Evolutionary conservation across 805 yeast species (phyloP), one percentile per base, ranked within the genome.

Genomic region (Myxozyma kluyveri): DNA sequence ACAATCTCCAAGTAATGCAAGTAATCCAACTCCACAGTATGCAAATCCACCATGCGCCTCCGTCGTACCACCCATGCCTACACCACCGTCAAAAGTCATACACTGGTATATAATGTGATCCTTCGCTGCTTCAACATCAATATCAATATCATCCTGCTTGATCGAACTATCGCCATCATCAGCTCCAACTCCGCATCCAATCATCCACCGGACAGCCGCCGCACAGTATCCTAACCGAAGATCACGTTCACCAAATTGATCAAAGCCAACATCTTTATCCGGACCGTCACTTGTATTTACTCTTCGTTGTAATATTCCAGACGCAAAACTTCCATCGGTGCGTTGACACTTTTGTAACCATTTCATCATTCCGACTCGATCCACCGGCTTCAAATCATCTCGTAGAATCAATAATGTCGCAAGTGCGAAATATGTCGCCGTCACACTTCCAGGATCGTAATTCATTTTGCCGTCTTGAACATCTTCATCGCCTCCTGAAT

Each of bases 11-110:
- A 75, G 61, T 38, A 86, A 59, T 31, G 66, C 63, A 50, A 88
- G 71, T 1, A 86, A 67, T 0, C 85, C 84, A 22, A 90, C 61
- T 0, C 86, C 96, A 69, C 97, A 90, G 63, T 81, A 91, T 0
- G 96, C 85, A 53, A 86, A 75, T 0, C 98, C 99, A 5, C 88
- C 82, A 69, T 91, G 97, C 2, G 89, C 74, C 66, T 91, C 99
- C 12, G 73, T 69, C 35, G 65, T 63, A 3, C 70, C 67, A 14
- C 56, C 49, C 49, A 47, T 44, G 24, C 56, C 56, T 42, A 87
- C 68, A 0, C 96, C 97, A 1, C 97, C 97, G 61, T 78, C 81
- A 59, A 68, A 75, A 6, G 55, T 48, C 29, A 74, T 69, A 35
- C 72, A 64, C 7, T 69, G 62, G 6, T 68, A 60, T 5, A 54